Conservation (phyloP, 225 moss, liverwort and hornwort genomes). For the Polytrichum commune region DNA sequence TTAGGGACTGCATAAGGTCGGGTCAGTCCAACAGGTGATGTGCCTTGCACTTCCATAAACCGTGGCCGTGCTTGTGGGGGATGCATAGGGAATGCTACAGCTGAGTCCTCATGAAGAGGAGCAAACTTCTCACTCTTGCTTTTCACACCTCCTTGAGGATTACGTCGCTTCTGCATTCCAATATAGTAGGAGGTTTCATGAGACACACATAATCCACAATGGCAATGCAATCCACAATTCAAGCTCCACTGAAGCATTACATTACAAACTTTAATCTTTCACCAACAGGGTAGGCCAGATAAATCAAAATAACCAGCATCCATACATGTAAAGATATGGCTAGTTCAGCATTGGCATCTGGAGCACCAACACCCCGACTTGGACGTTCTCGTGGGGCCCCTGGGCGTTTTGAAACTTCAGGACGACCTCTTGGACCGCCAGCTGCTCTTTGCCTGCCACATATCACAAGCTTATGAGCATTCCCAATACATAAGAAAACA, state of each 20-base stretch:
- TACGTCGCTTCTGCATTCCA: constrained; percentile 65
- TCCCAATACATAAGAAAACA: no score
- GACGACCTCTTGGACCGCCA: constrained; percentile 68
- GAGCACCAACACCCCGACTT: constrained; percentile 77
- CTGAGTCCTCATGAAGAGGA: constrained; percentile 85
- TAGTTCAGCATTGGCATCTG: constrained; percentile 96
- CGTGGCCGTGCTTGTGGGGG: constrained; percentile 73
- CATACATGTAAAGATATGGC: constrained; percentile 71
- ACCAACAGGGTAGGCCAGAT: background rate
- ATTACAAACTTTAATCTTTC: background rate
- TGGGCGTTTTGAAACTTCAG: constrained; percentile 70
- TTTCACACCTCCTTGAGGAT: constrained; percentile 67
- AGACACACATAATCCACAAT: no score
- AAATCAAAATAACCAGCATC: constrained; percentile 8
- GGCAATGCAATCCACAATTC: no score
- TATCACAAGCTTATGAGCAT: background rate
- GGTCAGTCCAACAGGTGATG: constrained; percentile 65
- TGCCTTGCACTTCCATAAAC: constrained; percentile 73
- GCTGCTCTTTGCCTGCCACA: constrained; percentile 77
- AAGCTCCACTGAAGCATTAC: no score
- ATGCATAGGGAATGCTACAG: constrained; percentile 85
- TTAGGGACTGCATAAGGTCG: constrained; percentile 66
- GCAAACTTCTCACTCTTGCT: constrained; percentile 99
- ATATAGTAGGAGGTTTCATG: no score
- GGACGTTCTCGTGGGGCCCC: constrained; percentile 59